A percentile compares a stretch with the other conserved stretches of the same genome.
Conservation (phyloP, 202 grass and related monocot genomes). For the Digitaria exilis region DNA sequence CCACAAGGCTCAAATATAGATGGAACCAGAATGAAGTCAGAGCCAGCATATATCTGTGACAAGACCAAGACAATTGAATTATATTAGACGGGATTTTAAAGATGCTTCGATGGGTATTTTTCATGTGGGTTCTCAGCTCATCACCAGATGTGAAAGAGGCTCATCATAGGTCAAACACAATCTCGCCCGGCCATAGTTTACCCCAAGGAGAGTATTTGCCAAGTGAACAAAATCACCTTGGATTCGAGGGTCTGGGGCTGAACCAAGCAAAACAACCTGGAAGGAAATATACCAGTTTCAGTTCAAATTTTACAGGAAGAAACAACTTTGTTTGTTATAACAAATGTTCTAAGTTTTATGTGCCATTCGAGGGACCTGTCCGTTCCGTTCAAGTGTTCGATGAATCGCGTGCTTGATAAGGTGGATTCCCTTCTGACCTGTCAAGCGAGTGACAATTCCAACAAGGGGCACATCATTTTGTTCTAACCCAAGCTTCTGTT, state of each 20-base stretch:
- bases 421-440: slow-evolving; percentile 92
- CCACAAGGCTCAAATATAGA: slow-evolving; percentile 95
- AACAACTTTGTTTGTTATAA: too few relatives aligned
- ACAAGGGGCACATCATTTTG: slow-evolving; percentile 72
- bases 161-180: slow-evolving; percentile 82
- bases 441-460: slow-evolving; percentile 78
- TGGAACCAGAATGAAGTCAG: slow-evolving; percentile 89
- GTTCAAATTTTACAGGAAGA: not conserved
- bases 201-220: slow-evolving; percentile 63
- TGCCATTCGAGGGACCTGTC: slow-evolving; percentile 51
- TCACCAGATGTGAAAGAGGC: slow-evolving; percentile 89
- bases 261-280: slow-evolving; percentile 89
- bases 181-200: slow-evolving; percentile 57
- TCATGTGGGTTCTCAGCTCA: slow-evolving; percentile 27
- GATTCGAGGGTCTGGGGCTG: slow-evolving; percentile 79
- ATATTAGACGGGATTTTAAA: not conserved
- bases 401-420: slow-evolving; percentile 86
- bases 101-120: not conserved
- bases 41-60: slow-evolving; percentile 81
- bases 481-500: slow-evolving; percentile 79
- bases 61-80: slow-evolving; percentile 4
- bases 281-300: slow-evolving; percentile 23
- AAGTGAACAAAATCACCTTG: slow-evolving; percentile 78
- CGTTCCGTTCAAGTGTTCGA: slow-evolving; percentile 58
- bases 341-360: too few relatives aligned